Evolutionary conservation across 2,329 filamentous ascomycete species (phyloP), one percentile per base, ranked within the genome.

Genomic region (Emergomyces pasteurianus): DNA sequence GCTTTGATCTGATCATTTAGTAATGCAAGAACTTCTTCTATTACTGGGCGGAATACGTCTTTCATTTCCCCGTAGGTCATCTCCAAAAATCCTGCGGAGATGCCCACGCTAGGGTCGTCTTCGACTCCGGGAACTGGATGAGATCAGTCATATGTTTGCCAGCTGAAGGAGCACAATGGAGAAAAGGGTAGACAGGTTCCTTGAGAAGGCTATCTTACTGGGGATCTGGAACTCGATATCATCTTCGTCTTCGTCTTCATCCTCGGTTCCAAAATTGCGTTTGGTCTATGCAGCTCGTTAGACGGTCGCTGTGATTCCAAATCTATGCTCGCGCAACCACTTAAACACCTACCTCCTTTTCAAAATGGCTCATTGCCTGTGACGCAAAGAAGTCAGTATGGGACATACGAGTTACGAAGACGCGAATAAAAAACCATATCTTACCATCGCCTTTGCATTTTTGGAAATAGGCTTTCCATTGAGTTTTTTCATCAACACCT

Each of bases 331-430:
- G 42, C 28, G 38, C 26, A 18, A 31, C 31, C 31, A 3, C 7
- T 31, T 31, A 31, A 28, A 57, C 9, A 57, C 55, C 6, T 57
- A 36, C 55, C 55, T 57, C 55, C 9, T 57, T 57, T 46, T 57
- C 55, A 43, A 57, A 57, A 47, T 57, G 55, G 55, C 42, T 57
- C 55, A 57, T 57, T 57, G 55, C 55, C 55, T 57, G 23, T 21
- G 7, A 16, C 23, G 7, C 23, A 43, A 18, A 36, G 18, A 4
- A 16, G 54, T 57, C 26, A 57, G 55, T 47, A 43, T 14, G 31
- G 14, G 1, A 9, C 8, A 18, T 26, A 21, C 16, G 14, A 42
- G 34, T 23, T 26, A 28, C 9, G 9, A 40, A 56, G 12, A 43
- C 2, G 31, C 3, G 42, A 23, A 34, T 46, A 34, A 14, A 26